phyloP scores from a whole-genome alignment of 2,329 filamentous ascomycete species.

The Byssothecium circinans region DNA sequence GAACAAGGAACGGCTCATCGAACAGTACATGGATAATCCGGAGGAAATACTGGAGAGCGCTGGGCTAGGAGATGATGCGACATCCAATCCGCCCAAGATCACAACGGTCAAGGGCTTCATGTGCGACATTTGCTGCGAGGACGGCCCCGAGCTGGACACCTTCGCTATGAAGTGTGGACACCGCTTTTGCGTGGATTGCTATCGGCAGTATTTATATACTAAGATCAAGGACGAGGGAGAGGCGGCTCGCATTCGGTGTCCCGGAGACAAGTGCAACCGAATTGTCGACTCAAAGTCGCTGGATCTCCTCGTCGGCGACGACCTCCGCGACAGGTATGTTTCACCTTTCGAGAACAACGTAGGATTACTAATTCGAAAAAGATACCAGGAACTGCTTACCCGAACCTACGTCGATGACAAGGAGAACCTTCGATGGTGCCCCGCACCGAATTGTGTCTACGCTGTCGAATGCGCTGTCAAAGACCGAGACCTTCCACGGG shows the following conservation, averaged over 20 bases:
- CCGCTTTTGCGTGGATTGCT: conserved; percentile 90
- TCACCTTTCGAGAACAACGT: neutral
- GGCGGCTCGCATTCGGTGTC: conserved; percentile 91
- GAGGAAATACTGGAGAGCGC: conserved; percentile 80
- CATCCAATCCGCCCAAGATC: conserved; percentile 61
- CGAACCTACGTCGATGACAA: conserved; percentile 97
- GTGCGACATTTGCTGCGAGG: conserved; percentile 97
- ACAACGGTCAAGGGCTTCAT: conserved; percentile 74
- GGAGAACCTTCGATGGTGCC: conserved; percentile 95
- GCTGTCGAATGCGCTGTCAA: conserved; percentile 88
- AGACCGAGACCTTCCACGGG: conserved; percentile 77
- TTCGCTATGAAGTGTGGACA: conserved; percentile 97
- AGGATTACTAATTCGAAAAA: conserved; percentile 32
- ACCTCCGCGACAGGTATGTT: conserved; percentile 58
- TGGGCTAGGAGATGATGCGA: conserved; percentile 65
- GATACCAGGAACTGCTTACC: conserved; percentile 85
- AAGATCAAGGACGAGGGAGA: conserved; percentile 97
- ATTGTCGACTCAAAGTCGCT: conserved; percentile 91
- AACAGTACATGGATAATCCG: conserved; percentile 91
- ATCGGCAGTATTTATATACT: conserved; percentile 83
- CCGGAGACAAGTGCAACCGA: conserved; percentile 80
- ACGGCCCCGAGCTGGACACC: conserved; percentile 72
- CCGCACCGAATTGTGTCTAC: conserved; percentile 94
- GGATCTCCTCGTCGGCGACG: conserved; percentile 67
- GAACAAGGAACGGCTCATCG: conserved; percentile 95